phyloP scores from a whole-genome alignment of 306 rosid species.

The Cicer pinnatifidum region DNA sequence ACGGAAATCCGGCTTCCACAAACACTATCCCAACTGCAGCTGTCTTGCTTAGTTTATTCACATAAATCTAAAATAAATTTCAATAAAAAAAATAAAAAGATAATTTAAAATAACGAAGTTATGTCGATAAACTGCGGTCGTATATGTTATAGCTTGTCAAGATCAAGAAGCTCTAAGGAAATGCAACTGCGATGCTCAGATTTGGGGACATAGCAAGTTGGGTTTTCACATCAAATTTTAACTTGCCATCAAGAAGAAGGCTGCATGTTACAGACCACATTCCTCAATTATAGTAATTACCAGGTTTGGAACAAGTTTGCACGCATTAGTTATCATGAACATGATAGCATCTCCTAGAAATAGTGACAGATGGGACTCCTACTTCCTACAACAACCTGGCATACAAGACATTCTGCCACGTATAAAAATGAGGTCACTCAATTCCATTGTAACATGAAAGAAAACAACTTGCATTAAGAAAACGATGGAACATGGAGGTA shows the following conservation, averaged over 20 bases:
- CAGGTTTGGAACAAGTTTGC: neutral
- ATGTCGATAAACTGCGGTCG: neutral
- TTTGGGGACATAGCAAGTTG: neutral
- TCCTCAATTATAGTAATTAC: neutral
- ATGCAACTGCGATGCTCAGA: neutral
- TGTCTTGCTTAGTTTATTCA: too few species aligned
- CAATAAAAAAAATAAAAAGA: too few species aligned
- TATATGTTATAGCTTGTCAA: neutral
- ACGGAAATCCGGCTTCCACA: too few species aligned
- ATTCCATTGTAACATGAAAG: conserved; percentile 1
- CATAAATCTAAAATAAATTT: too few species aligned
- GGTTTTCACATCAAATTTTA: neutral
- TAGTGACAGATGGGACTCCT: neutral
- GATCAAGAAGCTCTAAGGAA: neutral
- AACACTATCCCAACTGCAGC: too few species aligned
- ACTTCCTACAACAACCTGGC: conserved; percentile 6
- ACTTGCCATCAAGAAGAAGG: too few species aligned
- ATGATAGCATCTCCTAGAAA: neutral
- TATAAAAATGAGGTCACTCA: conserved; percentile 3
- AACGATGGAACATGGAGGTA: conserved; percentile 4
- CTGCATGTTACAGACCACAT: neutral
- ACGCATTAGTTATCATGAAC: neutral
- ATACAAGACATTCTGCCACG: neutral
- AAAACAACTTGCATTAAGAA: conserved; percentile 2
- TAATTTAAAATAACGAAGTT: neutral